Percentiles rank a stretch among this genome's conserved stretches.
Evolutionary conservation across 148 eudicot genomes (phyloP).

Genomic region (Selenicereus undatus): DNA sequence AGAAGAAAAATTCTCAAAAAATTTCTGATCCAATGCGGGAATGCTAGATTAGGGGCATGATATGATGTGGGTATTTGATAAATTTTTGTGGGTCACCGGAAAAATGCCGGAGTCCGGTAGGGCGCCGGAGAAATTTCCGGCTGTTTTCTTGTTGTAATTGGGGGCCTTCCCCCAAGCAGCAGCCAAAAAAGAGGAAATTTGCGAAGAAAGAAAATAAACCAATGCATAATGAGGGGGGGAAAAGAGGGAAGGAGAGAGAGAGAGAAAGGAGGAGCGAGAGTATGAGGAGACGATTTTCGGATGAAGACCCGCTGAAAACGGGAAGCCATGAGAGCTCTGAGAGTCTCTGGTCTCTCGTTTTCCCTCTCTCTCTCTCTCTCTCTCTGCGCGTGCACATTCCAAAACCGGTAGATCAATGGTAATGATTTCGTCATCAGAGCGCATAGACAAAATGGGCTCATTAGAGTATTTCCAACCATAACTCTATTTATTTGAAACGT

Average conservation of each 20-base stretch:
- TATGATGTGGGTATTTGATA: slow-evolving; percentile 20
- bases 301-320: slow-evolving; percentile 28
- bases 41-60: neutral
- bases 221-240: neutral
- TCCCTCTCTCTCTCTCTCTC: slow-evolving; percentile 1
- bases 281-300: slow-evolving; percentile 5
- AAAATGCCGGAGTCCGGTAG: neutral
- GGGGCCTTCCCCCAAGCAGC: neutral
- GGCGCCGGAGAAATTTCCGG: slow-evolving; percentile 12
- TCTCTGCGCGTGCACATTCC: neutral
- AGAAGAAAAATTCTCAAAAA: neutral
- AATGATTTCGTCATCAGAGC: too few species aligned
- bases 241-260: neutral
- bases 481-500: too few species aligned
- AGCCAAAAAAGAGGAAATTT: neutral
- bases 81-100: slow-evolving; percentile 7
- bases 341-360: neutral
- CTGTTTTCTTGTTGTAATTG: neutral
- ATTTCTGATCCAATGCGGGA: neutral
- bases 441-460: too few species aligned
- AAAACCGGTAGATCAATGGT: neutral
- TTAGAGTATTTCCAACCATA: too few species aligned
- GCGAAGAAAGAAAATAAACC: neutral
- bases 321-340: slow-evolving; percentile 26
- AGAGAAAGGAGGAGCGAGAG: neutral